Base-by-base conservation (phyloP, 331 rosid species). In the Rhamnella rubrinervis region DNA sequence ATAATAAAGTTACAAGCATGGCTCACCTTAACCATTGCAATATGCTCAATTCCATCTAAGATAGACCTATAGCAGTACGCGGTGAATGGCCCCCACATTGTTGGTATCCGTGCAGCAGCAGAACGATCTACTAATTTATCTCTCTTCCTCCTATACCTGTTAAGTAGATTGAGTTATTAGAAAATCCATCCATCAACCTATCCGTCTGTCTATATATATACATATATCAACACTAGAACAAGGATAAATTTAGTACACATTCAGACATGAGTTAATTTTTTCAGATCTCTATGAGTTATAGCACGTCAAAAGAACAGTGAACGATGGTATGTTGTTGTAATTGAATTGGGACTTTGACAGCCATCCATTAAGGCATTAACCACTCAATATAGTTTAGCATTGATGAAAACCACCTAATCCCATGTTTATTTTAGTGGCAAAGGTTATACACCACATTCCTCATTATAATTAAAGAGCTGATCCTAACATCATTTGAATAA, bases 21-120 rank as follows among this genome's bases (percentile, higher is more conserved):
- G 35, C 88, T 67, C 83, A 89, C 98, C 88, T 92, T 92, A 68
- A 90, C 98, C 98, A 92, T 92, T 59, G 97, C 98, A 83, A 92
- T 86, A 67, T 92, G 98, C 76, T 92, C 98, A 46, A 90, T 90
- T 63, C 96, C 97, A 15, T 92, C 98, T 14, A 90, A 41, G 74
- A 88, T 71, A 19, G 98, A 90, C 59, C 74, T 86, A 79, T 88
- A 92, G 71, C 98, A 92, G 83, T 83, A 80, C 56, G 98, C 76
- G 39, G 82, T 81, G 67, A 85, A 92, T 50, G 97, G 97, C 59
- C 98, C 98, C 98, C 98, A 92, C 87, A 71, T 82, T 67, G 98
- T 92, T 38, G 98, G 98, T 79, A 92, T 90, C 50, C 74, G 79
- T n/a, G 98, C 98, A 49, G 76, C 96, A 46, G 73, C 84, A 57